Percentiles rank a stretch among this genome's conserved stretches.
Evolutionary conservation across 2,329 filamentous ascomycete species (phyloP).

Genomic region (Fonsecaea erecta): DNA sequence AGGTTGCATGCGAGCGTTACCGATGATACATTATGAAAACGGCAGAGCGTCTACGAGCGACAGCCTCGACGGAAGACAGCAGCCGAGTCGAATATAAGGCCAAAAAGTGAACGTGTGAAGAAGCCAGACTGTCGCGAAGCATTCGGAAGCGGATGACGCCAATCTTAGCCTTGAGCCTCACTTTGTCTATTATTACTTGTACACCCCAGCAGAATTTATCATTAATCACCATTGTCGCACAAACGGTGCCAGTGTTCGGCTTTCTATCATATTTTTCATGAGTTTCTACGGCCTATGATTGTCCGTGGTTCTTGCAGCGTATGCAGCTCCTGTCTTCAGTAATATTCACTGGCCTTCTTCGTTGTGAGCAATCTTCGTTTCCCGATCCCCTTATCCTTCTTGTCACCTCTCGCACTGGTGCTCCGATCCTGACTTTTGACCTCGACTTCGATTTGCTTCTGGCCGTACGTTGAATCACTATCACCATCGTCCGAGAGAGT

Average conservation of each 20-base stretch:
- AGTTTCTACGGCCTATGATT: neutral
- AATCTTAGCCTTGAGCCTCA: slow-evolving; percentile 23
- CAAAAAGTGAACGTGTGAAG: slow-evolving; percentile 7
- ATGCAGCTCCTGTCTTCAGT: neutral
- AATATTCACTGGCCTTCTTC: slow-evolving; percentile 27
- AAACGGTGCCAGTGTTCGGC: neutral
- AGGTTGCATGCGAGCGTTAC: slow-evolving; percentile 10
- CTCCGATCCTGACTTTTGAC: slow-evolving; percentile 11
- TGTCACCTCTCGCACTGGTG: slow-evolving; percentile 10
- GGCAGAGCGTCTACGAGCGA: neutral
- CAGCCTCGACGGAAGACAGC: neutral
- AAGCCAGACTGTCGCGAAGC: slow-evolving; percentile 29
- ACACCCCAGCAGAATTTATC: no score
- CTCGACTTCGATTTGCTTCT: slow-evolving; percentile 7
- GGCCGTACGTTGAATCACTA: slow-evolving; percentile 1
- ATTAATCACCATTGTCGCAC: neutral
- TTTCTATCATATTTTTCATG: neutral
- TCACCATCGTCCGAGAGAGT: slow-evolving; percentile 44
- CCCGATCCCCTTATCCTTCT: slow-evolving; percentile 30
- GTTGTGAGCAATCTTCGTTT: slow-evolving; percentile 32
- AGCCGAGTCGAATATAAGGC: neutral
- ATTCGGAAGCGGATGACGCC: slow-evolving; percentile 25
- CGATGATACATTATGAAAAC: slow-evolving; percentile 19
- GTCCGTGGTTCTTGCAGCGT: neutral
- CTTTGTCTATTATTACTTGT: no score